A percentile compares a stretch with the other conserved stretches of the same genome.
These are phyloP conservation scores for Trichoderma afroharzianum DNA, from an alignment of 2,329 filamentous ascomycete genomes.

Conservation along the genomic window DNA sequence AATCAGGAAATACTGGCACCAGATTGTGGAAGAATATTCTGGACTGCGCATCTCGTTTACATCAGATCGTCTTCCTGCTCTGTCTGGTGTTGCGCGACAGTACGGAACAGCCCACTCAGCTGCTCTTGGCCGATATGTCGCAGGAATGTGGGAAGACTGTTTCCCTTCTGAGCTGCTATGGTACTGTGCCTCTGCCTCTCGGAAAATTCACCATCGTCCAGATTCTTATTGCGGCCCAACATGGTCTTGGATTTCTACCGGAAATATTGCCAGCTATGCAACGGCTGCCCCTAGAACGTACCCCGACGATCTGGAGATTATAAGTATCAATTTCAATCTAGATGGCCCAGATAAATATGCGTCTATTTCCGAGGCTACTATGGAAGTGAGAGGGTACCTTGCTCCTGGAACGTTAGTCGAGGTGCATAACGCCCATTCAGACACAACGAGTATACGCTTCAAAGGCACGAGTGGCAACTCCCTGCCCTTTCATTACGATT, in stretches of 20 bases:
- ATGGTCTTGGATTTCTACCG: slow-evolving; percentile 14
- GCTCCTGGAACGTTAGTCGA: not conserved
- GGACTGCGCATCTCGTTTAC: slow-evolving; percentile 10
- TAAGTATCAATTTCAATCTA: not conserved
- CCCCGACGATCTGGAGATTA: not conserved
- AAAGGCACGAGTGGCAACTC: not conserved
- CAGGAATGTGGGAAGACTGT: slow-evolving; percentile 11
- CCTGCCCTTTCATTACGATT: not conserved
- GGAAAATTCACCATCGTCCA: not conserved
- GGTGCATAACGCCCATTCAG: not conserved
- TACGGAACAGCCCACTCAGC: slow-evolving; percentile 8
- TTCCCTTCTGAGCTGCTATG: slow-evolving; percentile 12
- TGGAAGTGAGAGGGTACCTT: slow-evolving; percentile 1
- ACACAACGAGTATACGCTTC: not conserved
- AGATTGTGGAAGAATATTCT: slow-evolving; percentile 14
- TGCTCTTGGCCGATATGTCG: slow-evolving; percentile 10
- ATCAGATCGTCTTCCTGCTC: slow-evolving; percentile 15
- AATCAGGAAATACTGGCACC: slow-evolving; percentile 12
- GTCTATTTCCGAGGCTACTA: not conserved
- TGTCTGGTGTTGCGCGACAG: slow-evolving; percentile 14
- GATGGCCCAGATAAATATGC: slow-evolving; percentile 12
- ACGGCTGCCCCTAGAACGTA: not conserved
- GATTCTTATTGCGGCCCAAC: slow-evolving; percentile 11
- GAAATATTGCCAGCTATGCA: not conserved
- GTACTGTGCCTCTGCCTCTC: not conserved